Percentiles rank a stretch among this genome's conserved stretches.
These are phyloP conservation scores for Rhodotorula sp. DNA, from an alignment of 1,284 basidiomycete genomes.

Conservation along the genomic window DNA sequence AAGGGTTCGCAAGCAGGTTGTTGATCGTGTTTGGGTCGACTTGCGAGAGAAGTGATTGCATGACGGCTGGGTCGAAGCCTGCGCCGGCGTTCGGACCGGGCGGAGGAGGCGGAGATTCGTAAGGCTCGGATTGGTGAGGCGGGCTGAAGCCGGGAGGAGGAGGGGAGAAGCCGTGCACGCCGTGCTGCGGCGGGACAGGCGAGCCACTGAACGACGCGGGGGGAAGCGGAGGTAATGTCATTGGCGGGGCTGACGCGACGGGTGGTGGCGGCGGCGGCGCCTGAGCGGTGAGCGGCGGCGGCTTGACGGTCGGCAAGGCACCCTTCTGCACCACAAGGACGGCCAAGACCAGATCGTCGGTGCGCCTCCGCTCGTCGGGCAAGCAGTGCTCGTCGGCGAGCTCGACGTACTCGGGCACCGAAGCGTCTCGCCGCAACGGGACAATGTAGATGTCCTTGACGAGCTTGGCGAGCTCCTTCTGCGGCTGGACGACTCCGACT, in stretches of 20 bases:
- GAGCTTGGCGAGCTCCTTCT: slow-evolving; percentile 33
- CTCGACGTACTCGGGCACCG: slow-evolving; percentile 80
- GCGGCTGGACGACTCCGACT: slow-evolving; percentile 44
- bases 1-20: slow-evolving; percentile 36
- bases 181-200: background rate
- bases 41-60: slow-evolving; percentile 21
- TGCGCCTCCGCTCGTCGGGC: slow-evolving; percentile 58
- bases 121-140: background rate
- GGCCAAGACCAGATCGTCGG: slow-evolving; percentile 67
- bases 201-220: background rate
- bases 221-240: background rate
- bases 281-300: slow-evolving; percentile 1
- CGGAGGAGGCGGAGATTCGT: background rate
- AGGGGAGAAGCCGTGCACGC: background rate
- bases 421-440: slow-evolving; percentile 66
- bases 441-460: slow-evolving; percentile 86
- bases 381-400: slow-evolving; percentile 75
- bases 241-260: background rate
- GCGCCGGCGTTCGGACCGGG: background rate
- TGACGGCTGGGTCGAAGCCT: slow-evolving; percentile 6
- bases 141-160: background rate
- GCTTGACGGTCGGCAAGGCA: slow-evolving; percentile 23
- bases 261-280: background rate
- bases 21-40: slow-evolving; percentile 35
- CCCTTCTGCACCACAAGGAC: slow-evolving; percentile 73